These are phyloP conservation scores for Pistacia atlantica DNA, from an alignment of 345 rosid genomes.

Conservation along the genomic window DNA sequence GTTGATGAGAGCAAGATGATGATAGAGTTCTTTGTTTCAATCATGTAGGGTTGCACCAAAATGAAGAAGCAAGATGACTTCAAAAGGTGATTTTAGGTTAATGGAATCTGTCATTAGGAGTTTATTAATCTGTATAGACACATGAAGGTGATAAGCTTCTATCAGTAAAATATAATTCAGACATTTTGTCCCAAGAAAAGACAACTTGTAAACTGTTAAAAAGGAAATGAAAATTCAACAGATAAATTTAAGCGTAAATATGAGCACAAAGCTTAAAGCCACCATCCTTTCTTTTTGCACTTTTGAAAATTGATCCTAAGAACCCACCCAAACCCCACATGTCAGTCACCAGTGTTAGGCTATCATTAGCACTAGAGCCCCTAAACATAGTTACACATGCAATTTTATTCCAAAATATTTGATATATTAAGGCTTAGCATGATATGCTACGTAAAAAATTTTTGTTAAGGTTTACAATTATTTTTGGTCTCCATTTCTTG, in stretches of 20 bases:
- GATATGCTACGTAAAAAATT: background rate
- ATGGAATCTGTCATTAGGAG: background rate
- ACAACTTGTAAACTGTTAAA: background rate
- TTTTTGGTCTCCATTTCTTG: background rate
- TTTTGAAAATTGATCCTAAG: no score
- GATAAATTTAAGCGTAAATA: background rate
- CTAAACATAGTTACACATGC: background rate
- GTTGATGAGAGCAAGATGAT: background rate
- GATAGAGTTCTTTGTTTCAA: background rate
- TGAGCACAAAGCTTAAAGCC: background rate
- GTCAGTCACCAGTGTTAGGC: background rate
- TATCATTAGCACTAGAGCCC: background rate
- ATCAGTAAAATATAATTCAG: background rate
- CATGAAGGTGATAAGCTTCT: background rate
- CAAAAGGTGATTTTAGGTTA: background rate
- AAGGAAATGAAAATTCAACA: background rate
- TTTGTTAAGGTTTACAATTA: background rate
- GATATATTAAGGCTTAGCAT: background rate
- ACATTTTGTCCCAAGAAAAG: background rate
- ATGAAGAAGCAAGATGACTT: background rate
- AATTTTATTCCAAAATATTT: background rate
- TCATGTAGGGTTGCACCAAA: background rate
- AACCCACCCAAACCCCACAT: background rate
- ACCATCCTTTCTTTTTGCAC: background rate
- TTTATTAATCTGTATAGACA: slow-evolving; percentile 3